A percentile compares a stretch with the other conserved stretches of the same genome.
Conservation (phyloP, 202 grass and related monocot species). For the Setaria italica region DNA sequence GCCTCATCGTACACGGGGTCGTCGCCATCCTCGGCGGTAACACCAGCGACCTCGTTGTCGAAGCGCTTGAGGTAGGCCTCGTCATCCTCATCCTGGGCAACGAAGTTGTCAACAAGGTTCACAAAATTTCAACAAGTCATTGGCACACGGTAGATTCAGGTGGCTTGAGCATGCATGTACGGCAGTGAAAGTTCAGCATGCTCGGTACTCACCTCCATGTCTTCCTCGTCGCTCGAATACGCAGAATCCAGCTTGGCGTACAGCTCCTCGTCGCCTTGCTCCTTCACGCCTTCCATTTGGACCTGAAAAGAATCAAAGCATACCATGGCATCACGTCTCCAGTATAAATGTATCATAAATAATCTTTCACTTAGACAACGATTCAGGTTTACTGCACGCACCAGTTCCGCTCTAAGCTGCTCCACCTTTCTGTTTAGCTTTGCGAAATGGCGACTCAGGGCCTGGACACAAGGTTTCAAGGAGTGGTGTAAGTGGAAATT, state of each 20-base stretch:
- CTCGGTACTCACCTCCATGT: slow-evolving; percentile 55
- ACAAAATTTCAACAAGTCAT: neutral
- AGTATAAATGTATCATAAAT: neutral
- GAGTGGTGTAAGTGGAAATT: neutral
- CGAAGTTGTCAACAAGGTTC: neutral
- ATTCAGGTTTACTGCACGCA: slow-evolving; percentile 7
- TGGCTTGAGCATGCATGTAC: neutral
- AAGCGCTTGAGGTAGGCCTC: slow-evolving; percentile 56
- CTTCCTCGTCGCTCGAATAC: slow-evolving; percentile 77
- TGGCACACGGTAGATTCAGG: neutral
- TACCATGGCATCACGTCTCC: neutral
- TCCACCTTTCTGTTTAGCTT: slow-evolving; percentile 72
- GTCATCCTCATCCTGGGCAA: slow-evolving; percentile 55
- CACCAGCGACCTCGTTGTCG: slow-evolving; percentile 18
- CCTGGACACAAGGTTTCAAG: slow-evolving; percentile 46
- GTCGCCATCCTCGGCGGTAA: neutral
- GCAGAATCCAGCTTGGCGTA: slow-evolving; percentile 74
- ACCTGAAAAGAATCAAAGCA: slow-evolving; percentile 38
- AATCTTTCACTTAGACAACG: no score
- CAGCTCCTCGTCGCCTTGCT: slow-evolving; percentile 69
- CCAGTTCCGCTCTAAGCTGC: slow-evolving; percentile 79
- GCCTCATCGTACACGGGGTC: neutral
- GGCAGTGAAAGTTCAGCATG: neutral
- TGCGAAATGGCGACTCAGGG: slow-evolving; percentile 62
- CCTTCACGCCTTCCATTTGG: slow-evolving; percentile 75